A percentile compares a stretch with the other conserved stretches of the same genome.
These are phyloP conservation scores for Silene latifolia DNA, from an alignment of 148 eudicot species.

Conservation along the genomic window DNA sequence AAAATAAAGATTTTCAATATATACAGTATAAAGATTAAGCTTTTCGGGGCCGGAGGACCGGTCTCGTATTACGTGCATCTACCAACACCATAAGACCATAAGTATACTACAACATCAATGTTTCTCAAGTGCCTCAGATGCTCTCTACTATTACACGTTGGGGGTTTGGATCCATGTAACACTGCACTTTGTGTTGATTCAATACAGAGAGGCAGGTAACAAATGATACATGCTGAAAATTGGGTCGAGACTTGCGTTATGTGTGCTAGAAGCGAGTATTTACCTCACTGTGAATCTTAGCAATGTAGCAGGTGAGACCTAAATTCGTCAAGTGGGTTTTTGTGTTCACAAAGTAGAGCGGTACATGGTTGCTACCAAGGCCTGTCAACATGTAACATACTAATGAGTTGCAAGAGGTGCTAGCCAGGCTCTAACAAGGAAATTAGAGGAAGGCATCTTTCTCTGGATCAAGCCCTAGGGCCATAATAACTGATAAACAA, in stretches of 20 bases:
- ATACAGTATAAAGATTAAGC: too few species aligned
- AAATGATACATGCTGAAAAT: background rate
- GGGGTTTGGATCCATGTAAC: background rate
- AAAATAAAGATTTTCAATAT: too few species aligned
- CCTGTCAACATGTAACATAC: constrained; percentile 41
- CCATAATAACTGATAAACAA: background rate
- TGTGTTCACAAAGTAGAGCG: constrained; percentile 74
- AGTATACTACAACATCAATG: background rate
- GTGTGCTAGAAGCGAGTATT: constrained; percentile 10
- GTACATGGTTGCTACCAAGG: constrained; percentile 96
- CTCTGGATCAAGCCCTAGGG: background rate
- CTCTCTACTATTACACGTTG: background rate
- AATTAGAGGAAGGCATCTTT: background rate
- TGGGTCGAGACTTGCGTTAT: background rate
- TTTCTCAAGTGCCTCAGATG: background rate
- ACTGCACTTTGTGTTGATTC: background rate
- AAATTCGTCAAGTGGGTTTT: constrained; percentile 77
- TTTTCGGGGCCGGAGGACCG: background rate
- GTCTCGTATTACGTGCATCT: background rate
- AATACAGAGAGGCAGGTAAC: background rate
- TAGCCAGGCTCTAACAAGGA: background rate
- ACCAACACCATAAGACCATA: background rate
- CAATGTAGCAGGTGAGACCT: constrained; percentile 96
- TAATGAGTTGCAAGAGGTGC: constrained; percentile 8
- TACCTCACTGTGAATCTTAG: constrained; percentile 99